Percentiles rank a stretch among this genome's conserved stretches.
These are phyloP conservation scores for Mortierella sp. DNA, from an alignment of 371 early-diverging fungal species.

Conservation along the genomic window DNA sequence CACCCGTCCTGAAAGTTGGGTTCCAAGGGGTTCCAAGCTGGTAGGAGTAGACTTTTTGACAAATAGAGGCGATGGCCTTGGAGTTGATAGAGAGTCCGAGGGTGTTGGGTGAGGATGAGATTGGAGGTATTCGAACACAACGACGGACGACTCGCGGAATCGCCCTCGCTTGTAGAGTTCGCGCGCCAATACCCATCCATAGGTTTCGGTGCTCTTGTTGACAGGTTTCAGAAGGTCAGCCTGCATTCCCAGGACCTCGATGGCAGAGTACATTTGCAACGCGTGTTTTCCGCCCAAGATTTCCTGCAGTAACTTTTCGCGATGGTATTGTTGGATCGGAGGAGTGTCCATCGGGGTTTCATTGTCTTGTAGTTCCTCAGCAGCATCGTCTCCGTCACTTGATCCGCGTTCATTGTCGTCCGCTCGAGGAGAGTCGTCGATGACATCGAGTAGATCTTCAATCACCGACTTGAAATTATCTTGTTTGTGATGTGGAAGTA, in stretches of 20 bases:
- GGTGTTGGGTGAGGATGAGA: neutral
- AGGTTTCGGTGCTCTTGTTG: conserved; percentile 7
- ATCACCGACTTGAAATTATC: neutral
- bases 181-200: conserved; percentile 19
- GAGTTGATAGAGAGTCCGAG: neutral
- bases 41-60: no score
- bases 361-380: neutral
- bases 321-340: conserved; percentile 22
- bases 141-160: conserved; percentile 20
- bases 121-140: conserved; percentile 17
- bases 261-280: conserved; percentile 17
- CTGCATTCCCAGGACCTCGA: conserved; percentile 23
- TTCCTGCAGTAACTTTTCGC: conserved; percentile 22
- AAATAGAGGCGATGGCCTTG: neutral
- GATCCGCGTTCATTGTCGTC: conserved; percentile 1
- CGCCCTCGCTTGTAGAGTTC: conserved; percentile 18
- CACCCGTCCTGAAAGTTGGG: no score
- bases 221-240: neutral
- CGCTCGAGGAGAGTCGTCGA: conserved; percentile 1
- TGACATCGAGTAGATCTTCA: conserved; percentile 7
- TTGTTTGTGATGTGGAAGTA: neutral
- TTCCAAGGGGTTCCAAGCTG: no score
- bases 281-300: conserved; percentile 11
- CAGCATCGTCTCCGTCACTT: neutral
- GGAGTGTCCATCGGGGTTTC: neutral